A percentile compares a stretch with the other conserved stretches of the same genome.
These are phyloP conservation scores for Aspergillus pseudoviridinutans DNA, from an alignment of 2,329 filamentous ascomycete species.

Conservation along the genomic window DNA sequence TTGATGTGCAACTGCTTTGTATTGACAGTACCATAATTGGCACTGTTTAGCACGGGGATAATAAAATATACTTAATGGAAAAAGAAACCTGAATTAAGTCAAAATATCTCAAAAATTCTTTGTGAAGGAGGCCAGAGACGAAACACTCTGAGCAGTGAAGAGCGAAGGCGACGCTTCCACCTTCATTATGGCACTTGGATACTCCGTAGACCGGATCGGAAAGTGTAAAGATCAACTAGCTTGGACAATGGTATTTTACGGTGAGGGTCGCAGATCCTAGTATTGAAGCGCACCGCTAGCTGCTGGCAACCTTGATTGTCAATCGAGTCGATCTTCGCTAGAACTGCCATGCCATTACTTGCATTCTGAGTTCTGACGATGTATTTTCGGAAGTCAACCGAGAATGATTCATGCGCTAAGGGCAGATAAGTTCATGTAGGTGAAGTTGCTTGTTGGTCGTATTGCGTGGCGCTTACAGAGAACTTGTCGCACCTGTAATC, in stretches of 20 bases:
- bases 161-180: neutral
- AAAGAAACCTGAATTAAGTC: neutral
- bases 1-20: slow-evolving; percentile 8
- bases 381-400: neutral
- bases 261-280: neutral
- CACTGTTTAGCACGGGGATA: neutral
- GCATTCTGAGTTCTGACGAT: neutral
- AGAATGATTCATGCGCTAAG: neutral
- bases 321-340: slow-evolving; percentile 13
- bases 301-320: slow-evolving; percentile 2
- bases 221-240: neutral
- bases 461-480: neutral
- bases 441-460: neutral
- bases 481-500: neutral
- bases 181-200: no score
- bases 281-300: neutral
- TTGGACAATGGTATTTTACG: slow-evolving; percentile 3
- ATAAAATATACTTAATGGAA: neutral
- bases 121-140: neutral
- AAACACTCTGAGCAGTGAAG: neutral
- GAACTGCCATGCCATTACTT: slow-evolving; percentile 4
- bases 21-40: slow-evolving; percentile 13
- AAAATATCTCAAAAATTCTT: neutral
- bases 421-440: neutral
- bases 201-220: no score